Conservation (phyloP, 169 alveolate species). For the Plasmodium inui region DNA sequence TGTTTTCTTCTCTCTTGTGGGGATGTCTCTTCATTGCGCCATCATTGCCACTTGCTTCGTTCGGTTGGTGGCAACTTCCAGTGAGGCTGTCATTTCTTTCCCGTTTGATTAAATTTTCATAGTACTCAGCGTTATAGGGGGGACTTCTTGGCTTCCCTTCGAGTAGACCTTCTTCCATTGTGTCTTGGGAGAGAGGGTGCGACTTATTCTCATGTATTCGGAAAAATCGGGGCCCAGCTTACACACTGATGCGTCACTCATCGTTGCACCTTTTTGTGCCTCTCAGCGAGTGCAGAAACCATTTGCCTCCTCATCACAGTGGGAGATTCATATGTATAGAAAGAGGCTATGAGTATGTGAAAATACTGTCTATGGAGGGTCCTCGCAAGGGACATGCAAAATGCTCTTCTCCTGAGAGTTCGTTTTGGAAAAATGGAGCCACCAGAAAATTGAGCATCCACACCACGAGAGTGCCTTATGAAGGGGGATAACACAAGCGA, state of each 20-base stretch:
- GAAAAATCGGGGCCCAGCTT: too few species aligned
- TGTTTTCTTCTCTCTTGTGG: conserved; percentile 1
- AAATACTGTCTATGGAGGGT: background rate
- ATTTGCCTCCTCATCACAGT: too few species aligned
- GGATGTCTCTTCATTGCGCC: background rate
- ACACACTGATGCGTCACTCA: too few species aligned
- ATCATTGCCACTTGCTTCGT: background rate
- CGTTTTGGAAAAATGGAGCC: background rate
- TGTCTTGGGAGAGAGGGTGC: background rate
- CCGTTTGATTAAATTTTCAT: background rate
- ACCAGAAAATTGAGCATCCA: background rate
- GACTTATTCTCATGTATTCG: too few species aligned
- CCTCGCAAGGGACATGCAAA: background rate
- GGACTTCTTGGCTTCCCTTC: background rate
- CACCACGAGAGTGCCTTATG: too few species aligned
- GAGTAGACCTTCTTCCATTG: background rate
- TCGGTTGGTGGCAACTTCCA: background rate
- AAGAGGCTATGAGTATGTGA: background rate
- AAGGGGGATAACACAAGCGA: too few species aligned
- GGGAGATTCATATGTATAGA: background rate
- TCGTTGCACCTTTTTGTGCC: too few species aligned
- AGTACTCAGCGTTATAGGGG: background rate
- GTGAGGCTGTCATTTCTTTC: background rate
- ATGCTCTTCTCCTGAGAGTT: background rate
- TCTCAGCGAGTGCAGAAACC: too few species aligned